Evolutionary conservation across 768 basidiomycete species (phyloP).

Genomic region (Candolleomyces aberdarensis): DNA sequence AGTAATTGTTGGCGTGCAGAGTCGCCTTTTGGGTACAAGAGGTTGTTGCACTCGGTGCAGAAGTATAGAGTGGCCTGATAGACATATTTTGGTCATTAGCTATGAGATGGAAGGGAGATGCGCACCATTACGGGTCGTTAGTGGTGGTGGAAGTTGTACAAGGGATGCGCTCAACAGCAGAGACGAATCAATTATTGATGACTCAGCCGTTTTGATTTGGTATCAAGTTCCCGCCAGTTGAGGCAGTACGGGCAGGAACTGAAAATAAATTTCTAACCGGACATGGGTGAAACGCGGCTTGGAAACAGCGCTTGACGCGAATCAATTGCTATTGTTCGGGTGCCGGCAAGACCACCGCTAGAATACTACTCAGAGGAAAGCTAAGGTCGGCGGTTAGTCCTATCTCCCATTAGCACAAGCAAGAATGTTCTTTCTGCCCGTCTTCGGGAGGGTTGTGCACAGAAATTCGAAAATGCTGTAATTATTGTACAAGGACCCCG

Average conservation of each 20-base stretch:
- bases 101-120: not conserved
- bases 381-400: no score
- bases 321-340: no score
- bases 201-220: not conserved
- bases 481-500: not conserved
- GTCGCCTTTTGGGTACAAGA: slow-evolving; percentile 92
- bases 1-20: slow-evolving; percentile 80
- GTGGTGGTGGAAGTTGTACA: not conserved
- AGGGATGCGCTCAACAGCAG: not conserved
- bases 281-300: no score
- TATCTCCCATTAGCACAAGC: no score
- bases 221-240: not conserved
- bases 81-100: not conserved
- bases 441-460: not conserved
- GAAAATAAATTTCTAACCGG: no score
- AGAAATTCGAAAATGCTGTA: not conserved
- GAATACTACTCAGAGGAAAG: no score
- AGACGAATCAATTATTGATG: not conserved
- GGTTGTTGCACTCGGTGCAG: slow-evolving; percentile 93
- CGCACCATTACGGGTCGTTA: not conserved
- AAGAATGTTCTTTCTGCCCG: not conserved
- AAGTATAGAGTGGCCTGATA: slow-evolving; percentile 80
- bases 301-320: no score
- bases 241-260: not conserved
- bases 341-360: no score